Conservation (phyloP, 2,329 filamentous ascomycete genomes). For the Geosmithia putterillii region DNA sequence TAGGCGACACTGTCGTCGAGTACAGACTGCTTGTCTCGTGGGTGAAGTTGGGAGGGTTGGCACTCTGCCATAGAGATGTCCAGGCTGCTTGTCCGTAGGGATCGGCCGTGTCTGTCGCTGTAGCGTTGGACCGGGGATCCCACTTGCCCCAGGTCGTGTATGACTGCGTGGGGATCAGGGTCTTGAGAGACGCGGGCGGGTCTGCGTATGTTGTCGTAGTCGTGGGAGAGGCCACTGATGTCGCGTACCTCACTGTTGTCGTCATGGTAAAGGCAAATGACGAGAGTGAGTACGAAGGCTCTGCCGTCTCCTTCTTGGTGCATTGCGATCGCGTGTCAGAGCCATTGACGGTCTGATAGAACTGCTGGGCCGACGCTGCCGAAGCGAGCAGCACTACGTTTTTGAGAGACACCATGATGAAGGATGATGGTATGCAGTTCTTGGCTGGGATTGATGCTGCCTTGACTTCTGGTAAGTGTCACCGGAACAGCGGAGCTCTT, state of each 20-base stretch:
- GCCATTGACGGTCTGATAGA: background rate
- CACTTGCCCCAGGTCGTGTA: conserved; percentile 22
- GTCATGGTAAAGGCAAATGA: conserved; percentile 17
- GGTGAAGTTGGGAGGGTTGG: conserved; percentile 20
- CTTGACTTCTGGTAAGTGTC: too few species aligned
- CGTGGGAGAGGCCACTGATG: conserved; percentile 13
- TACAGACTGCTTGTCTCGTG: conserved; percentile 10
- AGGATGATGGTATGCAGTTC: too few species aligned
- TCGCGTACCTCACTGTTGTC: conserved; percentile 18
- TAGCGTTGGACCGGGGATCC: conserved; percentile 14
- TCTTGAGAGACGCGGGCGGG: conserved; percentile 12
- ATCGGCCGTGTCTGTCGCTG: conserved; percentile 14
- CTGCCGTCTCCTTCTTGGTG: background rate
- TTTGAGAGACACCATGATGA: background rate
- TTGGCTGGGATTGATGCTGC: too few species aligned
- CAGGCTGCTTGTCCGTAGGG: conserved; percentile 17
- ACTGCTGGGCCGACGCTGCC: background rate
- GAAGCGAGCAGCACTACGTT: background rate
- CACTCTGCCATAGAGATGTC: conserved; percentile 18
- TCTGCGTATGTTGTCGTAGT: conserved; percentile 16
- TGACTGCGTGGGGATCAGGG: conserved; percentile 13
- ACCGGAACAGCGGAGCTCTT: background rate
- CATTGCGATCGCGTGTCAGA: background rate
- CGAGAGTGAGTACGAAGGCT: conserved; percentile 14
- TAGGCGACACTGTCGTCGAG: conserved; percentile 40